A percentile compares a stretch with the other conserved stretches of the same genome.
phyloP scores from a whole-genome alignment of 805 yeast species.

The Zygosaccharomyces lentus region DNA sequence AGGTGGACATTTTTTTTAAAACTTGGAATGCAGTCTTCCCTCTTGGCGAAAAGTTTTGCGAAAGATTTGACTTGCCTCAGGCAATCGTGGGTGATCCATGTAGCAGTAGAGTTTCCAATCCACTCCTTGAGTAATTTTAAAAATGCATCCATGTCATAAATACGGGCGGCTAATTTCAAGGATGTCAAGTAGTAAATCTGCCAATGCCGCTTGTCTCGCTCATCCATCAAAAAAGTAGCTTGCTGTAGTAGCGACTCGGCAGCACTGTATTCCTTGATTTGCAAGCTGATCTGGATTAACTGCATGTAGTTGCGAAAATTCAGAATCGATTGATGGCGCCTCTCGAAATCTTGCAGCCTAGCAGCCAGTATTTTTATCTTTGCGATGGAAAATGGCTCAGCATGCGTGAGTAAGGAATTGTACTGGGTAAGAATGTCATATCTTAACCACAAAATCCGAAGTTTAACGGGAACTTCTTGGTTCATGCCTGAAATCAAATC shows the following conservation, averaged over 20 bases:
- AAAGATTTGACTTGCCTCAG: constrained; percentile 25
- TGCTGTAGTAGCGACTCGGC: constrained; percentile 9
- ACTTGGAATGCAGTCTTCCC: constrained; percentile 1
- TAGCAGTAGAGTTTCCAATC: constrained; percentile 22
- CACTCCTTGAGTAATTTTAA: constrained; percentile 22
- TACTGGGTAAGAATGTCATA: constrained; percentile 11
- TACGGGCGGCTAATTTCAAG: constrained; percentile 18
- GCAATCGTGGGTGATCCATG: constrained; percentile 17
- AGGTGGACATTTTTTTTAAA: constrained; percentile 1
- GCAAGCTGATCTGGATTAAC: constrained; percentile 17
- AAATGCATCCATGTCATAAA: constrained; percentile 15
- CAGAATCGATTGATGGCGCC: constrained; percentile 10
- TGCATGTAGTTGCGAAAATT: constrained; percentile 26
- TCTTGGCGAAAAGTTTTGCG: constrained; percentile 18
- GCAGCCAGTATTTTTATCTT: constrained; percentile 6
- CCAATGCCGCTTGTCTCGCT: constrained; percentile 20
- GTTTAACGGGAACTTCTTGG: constrained; percentile 21
- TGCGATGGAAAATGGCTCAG: constrained; percentile 4
- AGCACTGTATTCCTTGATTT: constrained; percentile 13
- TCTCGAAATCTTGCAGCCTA: constrained; percentile 18
- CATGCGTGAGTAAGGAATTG: constrained; percentile 1
- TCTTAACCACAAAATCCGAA: constrained; percentile 25
- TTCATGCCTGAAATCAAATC: constrained; percentile 15
- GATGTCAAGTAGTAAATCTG: constrained; percentile 22
- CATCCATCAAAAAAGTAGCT: constrained; percentile 12